Conservation (phyloP, 2,329 filamentous ascomycete species). For the Phaeosphaeriaceae sp. region DNA sequence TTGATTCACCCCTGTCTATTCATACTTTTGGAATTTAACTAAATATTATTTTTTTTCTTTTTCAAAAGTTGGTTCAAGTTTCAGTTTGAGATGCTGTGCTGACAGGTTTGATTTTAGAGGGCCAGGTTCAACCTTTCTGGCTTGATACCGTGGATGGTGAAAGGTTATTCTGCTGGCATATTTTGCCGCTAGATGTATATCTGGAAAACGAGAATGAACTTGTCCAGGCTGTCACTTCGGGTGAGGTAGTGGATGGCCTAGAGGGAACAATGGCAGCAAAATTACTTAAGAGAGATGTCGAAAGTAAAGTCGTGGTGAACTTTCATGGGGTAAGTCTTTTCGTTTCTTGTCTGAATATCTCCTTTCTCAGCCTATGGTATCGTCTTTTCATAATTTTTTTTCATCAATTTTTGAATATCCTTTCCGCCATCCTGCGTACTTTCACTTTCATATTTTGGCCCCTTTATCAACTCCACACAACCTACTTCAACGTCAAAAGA, state of each 20-base stretch:
- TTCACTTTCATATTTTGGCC: background rate
- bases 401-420: background rate
- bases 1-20: background rate
- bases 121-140: slow-evolving; percentile 87
- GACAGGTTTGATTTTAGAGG: slow-evolving; percentile 58
- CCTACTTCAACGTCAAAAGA: background rate
- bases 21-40: too few relatives aligned
- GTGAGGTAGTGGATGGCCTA: slow-evolving; percentile 55
- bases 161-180: slow-evolving; percentile 86
- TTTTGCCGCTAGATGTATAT: slow-evolving; percentile 81
- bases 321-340: slow-evolving; percentile 66
- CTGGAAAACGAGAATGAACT: slow-evolving; percentile 71
- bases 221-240: slow-evolving; percentile 22
- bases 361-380: background rate
- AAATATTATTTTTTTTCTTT: too few relatives aligned
- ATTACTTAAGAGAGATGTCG: slow-evolving; percentile 57
- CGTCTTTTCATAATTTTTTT: slow-evolving; percentile 4
- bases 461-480: background rate
- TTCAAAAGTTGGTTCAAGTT: too few relatives aligned
- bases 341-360: slow-evolving; percentile 2
- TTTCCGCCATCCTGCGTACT: background rate
- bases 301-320: slow-evolving; percentile 62
- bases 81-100: background rate
- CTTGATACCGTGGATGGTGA: slow-evolving; percentile 77
- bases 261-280: slow-evolving; percentile 57